Conservation (phyloP, 768 basidiomycete genomes). For the Sporobolomyces roseus region DNA sequence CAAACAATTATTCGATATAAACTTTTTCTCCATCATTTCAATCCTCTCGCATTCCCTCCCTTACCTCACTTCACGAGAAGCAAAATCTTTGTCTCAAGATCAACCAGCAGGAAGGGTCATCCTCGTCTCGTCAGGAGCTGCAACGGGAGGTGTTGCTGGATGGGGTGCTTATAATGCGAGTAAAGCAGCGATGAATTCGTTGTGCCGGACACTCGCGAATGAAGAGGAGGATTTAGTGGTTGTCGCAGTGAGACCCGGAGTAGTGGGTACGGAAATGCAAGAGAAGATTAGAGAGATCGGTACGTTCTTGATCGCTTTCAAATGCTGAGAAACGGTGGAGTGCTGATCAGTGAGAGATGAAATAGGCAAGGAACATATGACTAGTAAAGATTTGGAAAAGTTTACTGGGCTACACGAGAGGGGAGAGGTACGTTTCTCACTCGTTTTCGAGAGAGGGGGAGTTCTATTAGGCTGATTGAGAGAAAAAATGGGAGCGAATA, state of each 20-base stretch:
- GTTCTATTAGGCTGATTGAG: too few species aligned
- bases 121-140: constrained; percentile 81
- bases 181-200: constrained; percentile 85
- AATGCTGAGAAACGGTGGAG: too few species aligned
- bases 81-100: constrained; percentile 21
- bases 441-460: too few species aligned
- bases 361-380: neutral
- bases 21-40: constrained; percentile 77
- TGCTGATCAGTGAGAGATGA: too few species aligned
- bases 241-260: constrained; percentile 78
- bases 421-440: constrained; percentile 17
- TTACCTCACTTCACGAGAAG: constrained; percentile 59
- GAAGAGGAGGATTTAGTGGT: constrained; percentile 70
- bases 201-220: constrained; percentile 68
- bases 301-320: too few species aligned
- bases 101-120: constrained; percentile 55
- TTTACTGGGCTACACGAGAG: constrained; percentile 39
- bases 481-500: too few species aligned
- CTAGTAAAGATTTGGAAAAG: neutral
- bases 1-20: constrained; percentile 63
- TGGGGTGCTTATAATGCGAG: constrained; percentile 69
- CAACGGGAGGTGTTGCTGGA: constrained; percentile 61
- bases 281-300: constrained; percentile 41
- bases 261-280: constrained; percentile 72
- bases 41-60: constrained; percentile 67